These are phyloP conservation scores for Talaromyces piceae DNA, from an alignment of 2,329 filamentous ascomycete genomes.

Conservation along the genomic window DNA sequence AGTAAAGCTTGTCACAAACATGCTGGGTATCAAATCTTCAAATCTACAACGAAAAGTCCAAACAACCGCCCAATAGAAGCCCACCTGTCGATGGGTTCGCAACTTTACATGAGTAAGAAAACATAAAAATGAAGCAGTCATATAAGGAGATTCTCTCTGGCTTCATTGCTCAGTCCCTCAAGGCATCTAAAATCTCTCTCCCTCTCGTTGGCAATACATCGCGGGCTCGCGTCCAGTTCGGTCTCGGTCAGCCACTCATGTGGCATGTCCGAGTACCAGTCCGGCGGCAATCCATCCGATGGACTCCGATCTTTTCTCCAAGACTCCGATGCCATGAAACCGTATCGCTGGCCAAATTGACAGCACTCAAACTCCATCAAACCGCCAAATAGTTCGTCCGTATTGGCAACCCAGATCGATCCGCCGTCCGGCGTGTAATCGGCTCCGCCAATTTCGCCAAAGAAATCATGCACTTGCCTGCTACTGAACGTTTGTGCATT, in stretches of 20 bases:
- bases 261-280: conserved; percentile 23
- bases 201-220: conserved; percentile 26
- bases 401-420: conserved; percentile 38
- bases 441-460: conserved; percentile 39
- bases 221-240: conserved; percentile 27
- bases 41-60: not conserved
- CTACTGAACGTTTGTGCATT: conserved; percentile 37
- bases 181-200: conserved; percentile 29
- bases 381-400: conserved; percentile 37
- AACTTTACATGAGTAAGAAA: not conserved
- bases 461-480: conserved; percentile 40
- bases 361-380: conserved; percentile 38
- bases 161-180: conserved; percentile 25
- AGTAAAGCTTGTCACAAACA: not conserved
- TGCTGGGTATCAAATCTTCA: not conserved
- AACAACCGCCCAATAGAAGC: not conserved
- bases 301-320: not conserved
- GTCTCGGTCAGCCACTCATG: conserved; percentile 32
- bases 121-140: conserved; percentile 8
- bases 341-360: conserved; percentile 31
- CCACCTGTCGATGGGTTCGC: not conserved
- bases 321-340: conserved; percentile 15
- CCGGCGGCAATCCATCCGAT: conserved; percentile 1
- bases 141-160: conserved; percentile 29
- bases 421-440: conserved; percentile 36